phyloP scores from a whole-genome alignment of 306 rosid species.

The Prunus kanzakura region DNA sequence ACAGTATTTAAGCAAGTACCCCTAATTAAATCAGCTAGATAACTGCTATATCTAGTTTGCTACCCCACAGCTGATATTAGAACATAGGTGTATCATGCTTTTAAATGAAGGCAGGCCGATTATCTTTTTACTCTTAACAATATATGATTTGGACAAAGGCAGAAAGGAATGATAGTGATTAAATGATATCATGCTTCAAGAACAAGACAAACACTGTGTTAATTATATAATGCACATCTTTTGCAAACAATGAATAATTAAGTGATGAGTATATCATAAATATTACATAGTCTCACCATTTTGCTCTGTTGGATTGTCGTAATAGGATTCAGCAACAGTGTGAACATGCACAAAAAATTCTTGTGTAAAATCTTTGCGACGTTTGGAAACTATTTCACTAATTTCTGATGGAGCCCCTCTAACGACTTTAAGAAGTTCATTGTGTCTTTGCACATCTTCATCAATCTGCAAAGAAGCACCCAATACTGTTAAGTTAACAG shows the following conservation, averaged over 20 bases:
- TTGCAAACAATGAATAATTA: background rate
- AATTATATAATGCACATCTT: background rate
- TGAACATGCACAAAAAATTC: constrained; percentile 87
- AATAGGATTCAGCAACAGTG: constrained; percentile 62
- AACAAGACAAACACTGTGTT: background rate
- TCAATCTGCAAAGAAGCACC: constrained; percentile 54
- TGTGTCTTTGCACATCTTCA: constrained; percentile 85
- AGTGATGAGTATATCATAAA: background rate
- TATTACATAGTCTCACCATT: constrained; percentile 43
- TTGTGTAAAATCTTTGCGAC: constrained; percentile 87
- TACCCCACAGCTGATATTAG: background rate
- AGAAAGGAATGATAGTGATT: background rate
- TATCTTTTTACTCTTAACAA: background rate
- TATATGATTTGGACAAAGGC: background rate
- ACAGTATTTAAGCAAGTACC: no score
- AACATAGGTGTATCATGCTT: background rate
- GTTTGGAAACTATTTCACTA: constrained; percentile 64
- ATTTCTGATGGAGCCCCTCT: constrained; percentile 43
- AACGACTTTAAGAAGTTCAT: constrained; percentile 61
- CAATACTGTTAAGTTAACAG: background rate
- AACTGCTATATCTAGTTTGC: no score
- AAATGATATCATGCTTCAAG: background rate
- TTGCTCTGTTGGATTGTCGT: constrained; percentile 56
- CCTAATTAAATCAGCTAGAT: no score
- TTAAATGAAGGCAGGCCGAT: background rate